Percentiles rank a stretch among this genome's conserved stretches.
These are phyloP conservation scores for Clitoria ternatea DNA, from an alignment of 306 rosid genomes.

Conservation along the genomic window DNA sequence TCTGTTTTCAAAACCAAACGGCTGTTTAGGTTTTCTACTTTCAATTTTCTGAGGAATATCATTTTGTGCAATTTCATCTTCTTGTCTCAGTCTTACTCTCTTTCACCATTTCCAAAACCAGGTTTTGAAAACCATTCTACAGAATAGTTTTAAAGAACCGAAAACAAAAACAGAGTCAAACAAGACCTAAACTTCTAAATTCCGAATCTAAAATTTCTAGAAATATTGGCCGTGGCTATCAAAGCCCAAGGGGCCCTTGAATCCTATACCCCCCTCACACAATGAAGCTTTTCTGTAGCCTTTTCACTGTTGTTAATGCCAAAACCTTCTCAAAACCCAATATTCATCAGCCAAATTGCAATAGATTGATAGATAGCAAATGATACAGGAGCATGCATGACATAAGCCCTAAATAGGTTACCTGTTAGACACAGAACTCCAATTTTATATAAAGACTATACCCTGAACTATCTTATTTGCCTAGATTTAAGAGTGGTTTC, in stretches of 20 bases:
- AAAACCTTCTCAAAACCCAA: slow-evolving; percentile 1
- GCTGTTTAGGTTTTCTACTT: too few species aligned
- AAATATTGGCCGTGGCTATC: not conserved
- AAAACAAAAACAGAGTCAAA: too few species aligned
- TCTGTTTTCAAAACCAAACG: too few species aligned
- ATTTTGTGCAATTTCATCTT: too few species aligned
- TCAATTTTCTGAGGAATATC: too few species aligned
- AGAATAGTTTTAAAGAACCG: too few species aligned
- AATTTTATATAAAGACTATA: not conserved
- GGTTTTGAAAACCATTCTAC: too few species aligned
- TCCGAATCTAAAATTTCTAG: slow-evolving; percentile 10
- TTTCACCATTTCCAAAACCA: too few species aligned
- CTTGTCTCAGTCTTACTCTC: too few species aligned
- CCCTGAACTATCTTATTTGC: not conserved
- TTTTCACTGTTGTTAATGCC: slow-evolving; percentile 8
- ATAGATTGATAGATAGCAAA: not conserved
- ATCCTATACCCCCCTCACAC: not conserved
- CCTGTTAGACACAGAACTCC: not conserved
- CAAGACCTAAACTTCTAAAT: slow-evolving; percentile 14
- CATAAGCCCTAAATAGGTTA: not conserved
- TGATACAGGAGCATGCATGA: not conserved
- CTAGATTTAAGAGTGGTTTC: slow-evolving; percentile 1
- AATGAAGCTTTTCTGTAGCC: not conserved
- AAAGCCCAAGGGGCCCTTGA: slow-evolving; percentile 5
- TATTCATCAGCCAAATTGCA: slow-evolving; percentile 7